A percentile compares a stretch with the other conserved stretches of the same genome.
Evolutionary conservation across 306 rosid genomes (phyloP).

Genomic region (Pterocarpus santalinus): DNA sequence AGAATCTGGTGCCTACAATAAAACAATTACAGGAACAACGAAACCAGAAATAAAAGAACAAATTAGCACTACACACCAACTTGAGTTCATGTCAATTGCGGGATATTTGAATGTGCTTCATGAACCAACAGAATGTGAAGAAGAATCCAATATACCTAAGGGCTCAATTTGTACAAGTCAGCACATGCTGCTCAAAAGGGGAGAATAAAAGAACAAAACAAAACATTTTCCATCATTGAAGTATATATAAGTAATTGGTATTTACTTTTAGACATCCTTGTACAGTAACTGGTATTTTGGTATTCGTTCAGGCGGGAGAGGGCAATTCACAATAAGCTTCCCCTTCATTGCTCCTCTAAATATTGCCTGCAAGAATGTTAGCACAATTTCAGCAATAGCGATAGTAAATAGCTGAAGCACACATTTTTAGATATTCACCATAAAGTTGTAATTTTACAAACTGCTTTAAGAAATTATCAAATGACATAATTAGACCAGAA

Average conservation of each 20-base stretch:
- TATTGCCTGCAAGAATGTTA: conserved; percentile 63
- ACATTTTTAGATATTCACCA: conserved; percentile 9
- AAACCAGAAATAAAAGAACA: too few species aligned
- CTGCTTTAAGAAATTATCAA: conserved; percentile 2
- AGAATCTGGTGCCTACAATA: neutral
- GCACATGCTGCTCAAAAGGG: neutral
- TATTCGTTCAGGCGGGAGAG: conserved; percentile 70
- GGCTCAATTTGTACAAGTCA: neutral
- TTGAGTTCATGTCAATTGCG: neutral
- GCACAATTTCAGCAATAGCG: conserved; percentile 35
- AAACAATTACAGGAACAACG: neutral
- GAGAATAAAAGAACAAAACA: neutral
- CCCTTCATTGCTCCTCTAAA: conserved; percentile 93
- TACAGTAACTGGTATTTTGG: conserved; percentile 78
- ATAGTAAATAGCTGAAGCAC: conserved; percentile 6
- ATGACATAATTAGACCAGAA: neutral
- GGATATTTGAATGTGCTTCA: neutral
- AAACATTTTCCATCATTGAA: neutral
- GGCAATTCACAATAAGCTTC: conserved; percentile 82
- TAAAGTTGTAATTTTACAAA: neutral
- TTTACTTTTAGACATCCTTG: conserved; percentile 66
- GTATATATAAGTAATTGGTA: conserved; percentile 2
- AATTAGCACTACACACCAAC: neutral
- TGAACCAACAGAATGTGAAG: conserved; percentile 1
- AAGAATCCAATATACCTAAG: neutral